phyloP scores from a whole-genome alignment of 2,329 filamentous ascomycete species.

The Aspergillus cejpii region DNA sequence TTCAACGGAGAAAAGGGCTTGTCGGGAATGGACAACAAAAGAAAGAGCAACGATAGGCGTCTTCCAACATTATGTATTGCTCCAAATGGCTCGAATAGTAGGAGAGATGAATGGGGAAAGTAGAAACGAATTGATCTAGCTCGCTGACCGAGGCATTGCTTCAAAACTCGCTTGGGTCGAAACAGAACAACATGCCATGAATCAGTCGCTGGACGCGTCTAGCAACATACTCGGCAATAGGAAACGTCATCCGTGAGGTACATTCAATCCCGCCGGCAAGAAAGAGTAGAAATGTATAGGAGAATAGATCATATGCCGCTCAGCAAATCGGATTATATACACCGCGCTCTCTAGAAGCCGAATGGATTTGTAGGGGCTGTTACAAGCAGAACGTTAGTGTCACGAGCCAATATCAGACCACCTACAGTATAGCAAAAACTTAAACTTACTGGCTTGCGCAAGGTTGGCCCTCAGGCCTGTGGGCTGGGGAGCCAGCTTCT shows the following conservation, averaged over 20 bases:
- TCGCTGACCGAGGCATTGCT: conserved; percentile 16
- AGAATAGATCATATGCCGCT: conserved; percentile 20
- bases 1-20: conserved; percentile 1
- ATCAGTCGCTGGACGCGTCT: conserved; percentile 9
- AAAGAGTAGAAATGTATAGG: conserved; percentile 18
- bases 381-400: conserved; percentile 11
- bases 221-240: conserved; percentile 6
- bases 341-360: conserved; percentile 49
- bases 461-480: conserved; percentile 88
- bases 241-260: conserved; percentile 11
- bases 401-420: neutral
- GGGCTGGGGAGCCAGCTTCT: conserved; percentile 75
- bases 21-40: conserved; percentile 1
- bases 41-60: neutral
- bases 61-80: conserved; percentile 13
- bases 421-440: neutral
- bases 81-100: neutral
- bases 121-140: conserved; percentile 14
- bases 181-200: conserved; percentile 5
- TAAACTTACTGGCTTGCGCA: conserved; percentile 84
- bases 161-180: conserved; percentile 14
- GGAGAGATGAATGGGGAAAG: neutral
- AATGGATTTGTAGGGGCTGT: conserved; percentile 64
- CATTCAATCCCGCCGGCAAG: conserved; percentile 14
- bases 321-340: conserved; percentile 25